phyloP scores from a whole-genome alignment of 768 basidiomycete genomes.

The Tephrocybe sp. region DNA sequence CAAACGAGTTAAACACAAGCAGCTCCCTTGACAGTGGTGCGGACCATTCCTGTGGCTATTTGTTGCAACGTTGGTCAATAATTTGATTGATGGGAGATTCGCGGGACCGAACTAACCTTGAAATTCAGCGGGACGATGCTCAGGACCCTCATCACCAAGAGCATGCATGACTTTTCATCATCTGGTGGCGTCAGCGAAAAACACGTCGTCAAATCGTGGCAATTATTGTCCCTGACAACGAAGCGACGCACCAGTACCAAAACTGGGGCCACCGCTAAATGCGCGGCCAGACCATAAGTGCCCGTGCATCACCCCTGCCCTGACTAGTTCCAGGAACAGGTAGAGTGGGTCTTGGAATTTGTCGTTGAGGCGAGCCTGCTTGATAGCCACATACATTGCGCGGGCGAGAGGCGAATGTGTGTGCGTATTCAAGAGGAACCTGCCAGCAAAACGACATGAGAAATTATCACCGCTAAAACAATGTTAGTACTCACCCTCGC shows the following conservation, averaged over 20 bases:
- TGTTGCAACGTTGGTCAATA: neutral
- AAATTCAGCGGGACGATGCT: constrained; percentile 94
- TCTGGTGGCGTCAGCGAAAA: constrained; percentile 45
- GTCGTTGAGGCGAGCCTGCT: constrained; percentile 82
- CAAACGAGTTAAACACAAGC: constrained; percentile 97
- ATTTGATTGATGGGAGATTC: neutral
- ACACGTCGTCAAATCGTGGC: constrained; percentile 23
- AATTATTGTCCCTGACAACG: constrained; percentile 29
- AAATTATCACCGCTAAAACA: constrained; percentile 7
- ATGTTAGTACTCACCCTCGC: constrained; percentile 67
- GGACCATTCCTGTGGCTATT: constrained; percentile 85
- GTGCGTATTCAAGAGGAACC: constrained; percentile 88
- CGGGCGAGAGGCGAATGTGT: constrained; percentile 86
- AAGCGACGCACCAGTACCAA: constrained; percentile 71
- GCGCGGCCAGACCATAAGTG: constrained; percentile 85
- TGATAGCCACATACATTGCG: constrained; percentile 84
- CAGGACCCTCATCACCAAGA: constrained; percentile 94
- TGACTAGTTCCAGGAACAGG: constrained; percentile 89
- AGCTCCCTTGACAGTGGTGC: constrained; percentile 96
- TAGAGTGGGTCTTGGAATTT: constrained; percentile 98
- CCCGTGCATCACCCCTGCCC: constrained; percentile 96
- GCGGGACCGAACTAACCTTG: constrained; percentile 57
- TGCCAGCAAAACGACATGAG: constrained; percentile 28
- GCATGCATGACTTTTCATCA: constrained; percentile 91
- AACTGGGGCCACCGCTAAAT: constrained; percentile 93